A percentile compares a stretch with the other conserved stretches of the same genome.
Conservation (phyloP, 345 rosid genomes). For the Conringia planisiliqua region DNA sequence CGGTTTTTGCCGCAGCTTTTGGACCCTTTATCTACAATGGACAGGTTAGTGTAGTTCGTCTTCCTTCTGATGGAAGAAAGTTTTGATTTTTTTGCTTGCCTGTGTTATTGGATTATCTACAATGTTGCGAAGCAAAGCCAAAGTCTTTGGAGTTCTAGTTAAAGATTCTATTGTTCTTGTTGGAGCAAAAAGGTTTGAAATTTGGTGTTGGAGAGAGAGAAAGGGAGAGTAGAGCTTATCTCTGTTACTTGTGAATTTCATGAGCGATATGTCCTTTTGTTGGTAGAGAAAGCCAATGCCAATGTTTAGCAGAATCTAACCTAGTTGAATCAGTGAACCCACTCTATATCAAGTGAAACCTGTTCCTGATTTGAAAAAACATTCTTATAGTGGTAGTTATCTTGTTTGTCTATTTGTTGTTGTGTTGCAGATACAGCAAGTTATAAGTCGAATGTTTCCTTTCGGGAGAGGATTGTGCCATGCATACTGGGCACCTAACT, state of each 20-base stretch:
- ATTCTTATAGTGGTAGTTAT: background rate
- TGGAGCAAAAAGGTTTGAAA: background rate
- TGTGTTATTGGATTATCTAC: background rate
- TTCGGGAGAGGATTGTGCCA: constrained; percentile 97
- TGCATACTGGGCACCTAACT: constrained; percentile 97
- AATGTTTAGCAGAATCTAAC: background rate
- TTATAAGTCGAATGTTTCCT: constrained; percentile 79
- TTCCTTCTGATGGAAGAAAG: background rate
- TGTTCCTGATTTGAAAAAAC: background rate
- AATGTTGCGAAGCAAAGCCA: background rate
- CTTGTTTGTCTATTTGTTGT: background rate
- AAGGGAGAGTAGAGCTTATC: background rate
- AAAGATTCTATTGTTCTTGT: background rate
- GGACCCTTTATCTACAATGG: constrained; percentile 76
- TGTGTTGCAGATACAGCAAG: constrained; percentile 74
- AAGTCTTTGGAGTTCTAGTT: background rate
- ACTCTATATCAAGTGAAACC: background rate
- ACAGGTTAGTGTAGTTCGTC: constrained; percentile 48
- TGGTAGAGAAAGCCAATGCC: background rate
- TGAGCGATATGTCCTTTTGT: background rate
- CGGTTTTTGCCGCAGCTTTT: constrained; percentile 65
- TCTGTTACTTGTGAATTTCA: background rate
- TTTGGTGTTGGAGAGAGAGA: background rate
- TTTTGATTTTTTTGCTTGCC: background rate
- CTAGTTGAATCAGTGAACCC: background rate